Percentiles rank a stretch among this genome's conserved stretches.
These are phyloP conservation scores for Epichloe hybrida DNA, from an alignment of 2,329 filamentous ascomycete genomes.

Conservation along the genomic window DNA sequence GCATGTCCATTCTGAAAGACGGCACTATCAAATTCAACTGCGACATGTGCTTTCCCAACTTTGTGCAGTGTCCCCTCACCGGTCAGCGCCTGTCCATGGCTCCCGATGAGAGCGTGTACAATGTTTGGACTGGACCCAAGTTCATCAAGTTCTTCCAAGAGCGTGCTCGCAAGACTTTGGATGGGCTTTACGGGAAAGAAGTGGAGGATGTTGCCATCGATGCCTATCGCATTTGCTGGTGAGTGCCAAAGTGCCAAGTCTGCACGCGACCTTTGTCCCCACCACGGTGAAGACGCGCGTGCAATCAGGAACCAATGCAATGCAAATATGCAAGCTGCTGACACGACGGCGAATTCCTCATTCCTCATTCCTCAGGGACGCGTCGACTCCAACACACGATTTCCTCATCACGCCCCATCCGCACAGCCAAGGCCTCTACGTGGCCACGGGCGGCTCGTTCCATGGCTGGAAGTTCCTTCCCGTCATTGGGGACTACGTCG, in stretches of 20 bases:
- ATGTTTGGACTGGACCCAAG: conserved; percentile 25
- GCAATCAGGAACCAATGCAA: neutral
- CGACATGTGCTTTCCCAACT: conserved; percentile 44
- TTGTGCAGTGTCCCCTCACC: conserved; percentile 26
- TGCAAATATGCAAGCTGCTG: neutral
- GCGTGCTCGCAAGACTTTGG: conserved; percentile 23
- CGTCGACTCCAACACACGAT: conserved; percentile 47
- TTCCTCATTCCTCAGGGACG: conserved; percentile 32
- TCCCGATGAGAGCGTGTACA: conserved; percentile 28
- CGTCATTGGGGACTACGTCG: conserved; percentile 45
- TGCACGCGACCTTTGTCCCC: conserved; percentile 2
- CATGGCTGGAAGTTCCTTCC: conserved; percentile 55
- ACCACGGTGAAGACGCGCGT: neutral
- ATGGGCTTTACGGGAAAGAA: conserved; percentile 28
- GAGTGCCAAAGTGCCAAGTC: conserved; percentile 12
- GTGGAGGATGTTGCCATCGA: conserved; percentile 26
- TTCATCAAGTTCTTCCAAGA: conserved; percentile 31
- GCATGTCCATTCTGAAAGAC: conserved; percentile 30
- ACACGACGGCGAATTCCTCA: neutral
- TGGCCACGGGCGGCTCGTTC: conserved; percentile 50
- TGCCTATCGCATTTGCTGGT: conserved; percentile 34
- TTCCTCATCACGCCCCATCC: conserved; percentile 43
- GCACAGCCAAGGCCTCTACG: conserved; percentile 36
- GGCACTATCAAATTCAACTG: conserved; percentile 49
- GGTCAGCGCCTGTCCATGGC: conserved; percentile 40